Percentiles rank a stretch among this genome's conserved stretches.
Evolutionary conservation across 129 eudicot genomes (phyloP).

Genomic region (Artemisia annua): DNA sequence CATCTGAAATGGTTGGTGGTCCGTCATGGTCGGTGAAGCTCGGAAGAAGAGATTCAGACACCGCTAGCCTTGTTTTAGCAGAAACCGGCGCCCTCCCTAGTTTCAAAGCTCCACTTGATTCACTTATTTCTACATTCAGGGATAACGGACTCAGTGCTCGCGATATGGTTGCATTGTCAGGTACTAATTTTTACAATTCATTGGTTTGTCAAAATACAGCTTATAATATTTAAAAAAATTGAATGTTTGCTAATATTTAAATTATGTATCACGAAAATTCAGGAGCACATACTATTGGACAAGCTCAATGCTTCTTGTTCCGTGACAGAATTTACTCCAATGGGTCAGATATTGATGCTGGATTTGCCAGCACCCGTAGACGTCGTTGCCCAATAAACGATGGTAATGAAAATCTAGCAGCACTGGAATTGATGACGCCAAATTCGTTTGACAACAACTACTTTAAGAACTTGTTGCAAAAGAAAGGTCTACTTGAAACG

Average conservation of each 20-base stretch:
- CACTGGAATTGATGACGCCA: slow-evolving; percentile 50
- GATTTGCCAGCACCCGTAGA: slow-evolving; percentile 44
- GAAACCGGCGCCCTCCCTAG: slow-evolving; percentile 49
- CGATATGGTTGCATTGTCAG: slow-evolving; percentile 78
- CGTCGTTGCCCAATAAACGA: slow-evolving; percentile 42
- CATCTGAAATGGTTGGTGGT: slow-evolving; percentile 65
- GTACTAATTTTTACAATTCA: slow-evolving; percentile 13
- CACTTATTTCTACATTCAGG: slow-evolving; percentile 49
- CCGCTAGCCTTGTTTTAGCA: slow-evolving; percentile 54
- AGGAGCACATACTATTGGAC: slow-evolving; percentile 75
- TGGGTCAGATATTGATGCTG: slow-evolving; percentile 52
- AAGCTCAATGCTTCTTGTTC: slow-evolving; percentile 57
- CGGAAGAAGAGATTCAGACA: slow-evolving; percentile 68
- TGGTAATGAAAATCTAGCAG: slow-evolving; percentile 53
- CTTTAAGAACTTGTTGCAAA: slow-evolving; percentile 44
- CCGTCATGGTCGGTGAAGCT: slow-evolving; percentile 66
- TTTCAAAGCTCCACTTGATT: slow-evolving; percentile 38
- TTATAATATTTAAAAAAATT: not conserved
- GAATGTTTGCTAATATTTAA: not conserved
- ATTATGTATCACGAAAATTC: not conserved
- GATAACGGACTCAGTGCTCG: slow-evolving; percentile 51
- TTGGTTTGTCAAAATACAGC: not conserved
- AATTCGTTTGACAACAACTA: slow-evolving; percentile 53
- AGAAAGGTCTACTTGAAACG: slow-evolving; percentile 67
- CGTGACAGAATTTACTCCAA: slow-evolving; percentile 60